Conservation (phyloP, 768 basidiomycete species). For the Tephrocybe sp. region DNA sequence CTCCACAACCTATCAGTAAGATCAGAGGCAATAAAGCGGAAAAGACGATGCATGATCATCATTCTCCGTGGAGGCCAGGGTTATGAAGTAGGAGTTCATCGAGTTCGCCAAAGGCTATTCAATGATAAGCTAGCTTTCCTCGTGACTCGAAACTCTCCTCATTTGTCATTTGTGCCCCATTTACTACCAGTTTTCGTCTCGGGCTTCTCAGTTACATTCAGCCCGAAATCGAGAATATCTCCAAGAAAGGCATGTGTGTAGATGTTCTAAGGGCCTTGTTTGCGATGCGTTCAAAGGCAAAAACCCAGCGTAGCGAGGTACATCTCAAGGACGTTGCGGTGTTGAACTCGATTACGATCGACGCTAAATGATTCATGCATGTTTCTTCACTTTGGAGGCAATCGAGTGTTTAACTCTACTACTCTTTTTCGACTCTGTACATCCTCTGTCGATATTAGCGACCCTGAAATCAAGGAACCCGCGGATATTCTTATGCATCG, state of each 20-base stretch:
- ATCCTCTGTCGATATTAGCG: slow-evolving; percentile 50
- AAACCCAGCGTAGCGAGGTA: slow-evolving; percentile 24
- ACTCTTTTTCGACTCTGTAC: slow-evolving; percentile 87
- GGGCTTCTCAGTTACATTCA: slow-evolving; percentile 88
- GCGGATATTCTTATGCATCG: slow-evolving; percentile 85
- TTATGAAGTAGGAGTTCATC: slow-evolving; percentile 61
- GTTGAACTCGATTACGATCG: slow-evolving; percentile 6
- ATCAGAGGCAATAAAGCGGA: slow-evolving; percentile 64
- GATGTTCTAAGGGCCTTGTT: slow-evolving; percentile 94
- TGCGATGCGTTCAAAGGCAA: slow-evolving; percentile 42
- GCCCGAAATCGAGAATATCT: slow-evolving; percentile 87
- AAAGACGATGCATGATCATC: slow-evolving; percentile 67
- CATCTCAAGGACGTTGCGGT: slow-evolving; percentile 48
- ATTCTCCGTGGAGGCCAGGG: slow-evolving; percentile 63
- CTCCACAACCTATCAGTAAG: too few species aligned
- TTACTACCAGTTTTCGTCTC: slow-evolving; percentile 74
- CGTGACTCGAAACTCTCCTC: slow-evolving; percentile 12
- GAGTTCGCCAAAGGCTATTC: slow-evolving; percentile 82
- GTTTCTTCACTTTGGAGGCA: slow-evolving; percentile 53
- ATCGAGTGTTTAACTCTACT: slow-evolving; percentile 94
- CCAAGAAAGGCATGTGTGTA: slow-evolving; percentile 88
- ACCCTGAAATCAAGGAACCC: slow-evolving; percentile 60
- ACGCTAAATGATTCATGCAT: slow-evolving; percentile 3
- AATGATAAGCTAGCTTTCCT: slow-evolving; percentile 63
- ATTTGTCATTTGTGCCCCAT: not conserved